Base-by-base conservation (phyloP, 306 rosid species). In the Herpetospermum pedunculosum region DNA sequence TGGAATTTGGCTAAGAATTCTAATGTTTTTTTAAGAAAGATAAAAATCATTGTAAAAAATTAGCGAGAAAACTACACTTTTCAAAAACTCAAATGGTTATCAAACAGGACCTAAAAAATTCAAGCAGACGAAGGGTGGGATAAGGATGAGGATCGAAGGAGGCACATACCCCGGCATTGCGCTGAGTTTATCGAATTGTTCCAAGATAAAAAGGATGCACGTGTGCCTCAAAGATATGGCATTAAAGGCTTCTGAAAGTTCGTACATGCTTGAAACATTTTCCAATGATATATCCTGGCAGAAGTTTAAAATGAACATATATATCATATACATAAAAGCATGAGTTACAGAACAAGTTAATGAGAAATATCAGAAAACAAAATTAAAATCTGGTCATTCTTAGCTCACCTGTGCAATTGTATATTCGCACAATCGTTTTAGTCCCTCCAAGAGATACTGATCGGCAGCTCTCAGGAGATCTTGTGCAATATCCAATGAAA, bases 381-480 rank as follows among this genome's bases (percentile, higher is more conserved):
- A 25, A 55, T 2, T 41, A 48, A 58, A 18, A 14, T 43, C 44
- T 2, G 38, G 72, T 44, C 13, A 40, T 73, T 72, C 43, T 37
- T 32, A 44, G 72, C 86, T 81, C 83, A 94, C 99, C 92, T 88
- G 97, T 62, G 97, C 99, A 64, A 94, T 91, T 7, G 96, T 84
- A 80, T 89, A 94, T 80, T 94, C 99, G 28, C 96, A 94, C 58
- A 85, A 96, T 81, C 95, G 91, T 88, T 94, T 94, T 37, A 94
- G 95, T 73, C 99, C 99, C 83, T 91, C 97, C 84, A 94, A 82
- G 81, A 94, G 99, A 85, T 94, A 94, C 83, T 94, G 97, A 88
- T 94, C 99, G 47, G 99, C 99, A 75, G 96, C 99, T 84, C 96
- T 79, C 64, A 94, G 96, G 67, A 91, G 97, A 88, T 94, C 99